Evolutionary conservation across 2,329 filamentous ascomycete species (phyloP).

Genomic region (Colletotrichum spinosum): DNA sequence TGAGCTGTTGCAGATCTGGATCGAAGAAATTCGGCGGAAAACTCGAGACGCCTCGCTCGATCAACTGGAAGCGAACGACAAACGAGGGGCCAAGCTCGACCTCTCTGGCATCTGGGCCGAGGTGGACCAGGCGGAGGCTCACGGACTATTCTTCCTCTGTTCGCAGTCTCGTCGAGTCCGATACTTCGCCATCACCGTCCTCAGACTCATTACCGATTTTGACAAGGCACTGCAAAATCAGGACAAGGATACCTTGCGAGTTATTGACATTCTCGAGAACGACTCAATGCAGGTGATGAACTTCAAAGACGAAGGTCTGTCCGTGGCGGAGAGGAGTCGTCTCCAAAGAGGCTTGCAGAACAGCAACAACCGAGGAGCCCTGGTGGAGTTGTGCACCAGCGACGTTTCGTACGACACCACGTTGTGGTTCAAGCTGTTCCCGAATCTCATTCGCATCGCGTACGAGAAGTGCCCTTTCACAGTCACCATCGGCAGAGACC

Average conservation of each 20-base stretch:
- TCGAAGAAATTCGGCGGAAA: conserved; percentile 93
- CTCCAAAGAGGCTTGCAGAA: conserved; percentile 90
- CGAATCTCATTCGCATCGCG: conserved; percentile 90
- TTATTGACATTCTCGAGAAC: conserved; percentile 93
- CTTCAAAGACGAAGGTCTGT: conserved; percentile 90
- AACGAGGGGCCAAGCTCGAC: conserved; percentile 82
- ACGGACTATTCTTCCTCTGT: conserved; percentile 96
- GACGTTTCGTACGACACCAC: conserved; percentile 95
- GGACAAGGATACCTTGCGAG: conserved; percentile 74
- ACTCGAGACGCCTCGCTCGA: conserved; percentile 78
- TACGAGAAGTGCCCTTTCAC: conserved; percentile 93
- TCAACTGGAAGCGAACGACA: conserved; percentile 74
- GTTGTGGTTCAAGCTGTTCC: conserved; percentile 98
- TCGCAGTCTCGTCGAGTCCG: conserved; percentile 93
- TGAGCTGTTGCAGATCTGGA: conserved; percentile 95
- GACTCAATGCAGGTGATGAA: conserved; percentile 91
- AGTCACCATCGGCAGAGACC: conserved; percentile 88
- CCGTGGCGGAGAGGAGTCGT: conserved; percentile 91
- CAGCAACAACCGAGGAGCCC: conserved; percentile 83
- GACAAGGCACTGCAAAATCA: conserved; percentile 80
- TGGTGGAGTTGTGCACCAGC: conserved; percentile 95
- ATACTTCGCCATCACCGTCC: conserved; percentile 89
- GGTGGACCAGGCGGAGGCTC: conserved; percentile 96
- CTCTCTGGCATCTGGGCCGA: conserved; percentile 90
- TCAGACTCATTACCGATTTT: conserved; percentile 93